Evolutionary conservation across 108 stramenopile species (phyloP), one percentile per base, ranked within the genome.

Genomic region (Skeletonema costatum): DNA sequence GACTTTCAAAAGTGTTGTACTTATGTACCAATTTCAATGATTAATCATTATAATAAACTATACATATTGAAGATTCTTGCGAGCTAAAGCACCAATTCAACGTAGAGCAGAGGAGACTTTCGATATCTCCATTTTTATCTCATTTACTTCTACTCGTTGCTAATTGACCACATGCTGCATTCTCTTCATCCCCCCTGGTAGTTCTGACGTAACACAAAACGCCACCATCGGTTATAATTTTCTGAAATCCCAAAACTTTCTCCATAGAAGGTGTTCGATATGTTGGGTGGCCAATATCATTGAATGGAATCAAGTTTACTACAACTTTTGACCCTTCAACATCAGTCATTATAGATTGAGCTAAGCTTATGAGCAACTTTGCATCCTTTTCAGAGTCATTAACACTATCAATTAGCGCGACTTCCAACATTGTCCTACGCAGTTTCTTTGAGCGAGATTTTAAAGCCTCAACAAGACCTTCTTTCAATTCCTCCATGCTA

Each of bases 261-360:
- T 90, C 92, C 36, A 21, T 48, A 13, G 84, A 71, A 11, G 94
- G 94, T 66, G 81, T 75, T 29, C 77, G 36, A 71, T 87, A 93
- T 12, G 65, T 63, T n/a, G 75, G 51, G 60, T 73, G 67, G 10
- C 85, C 89, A 75, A 95, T 93, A 59, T 90, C 83, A 73, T 97
- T 97, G 68, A 82, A 97, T 1, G 97, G 94, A 35, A 97, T 97
- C 66, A 96, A 64, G 74, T 97, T 95, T 53, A 95, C 76, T 16
- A 90, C 81, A 17, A 92, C 60, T 74, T 92, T 92, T 30, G 71
- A 73, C 32, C 85, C 87, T 32, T 80, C 77, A 21, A 85, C 86
- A 38, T 73, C 74, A 38, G 89, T 84, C 36, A 86, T 46, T 48
- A 96, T 87, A 14, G 80, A 76, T 21, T 70, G 68, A 25, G 87